Base-by-base conservation (phyloP, 169 alveolate genomes). In the Cryptosporidium viatorum region DNA sequence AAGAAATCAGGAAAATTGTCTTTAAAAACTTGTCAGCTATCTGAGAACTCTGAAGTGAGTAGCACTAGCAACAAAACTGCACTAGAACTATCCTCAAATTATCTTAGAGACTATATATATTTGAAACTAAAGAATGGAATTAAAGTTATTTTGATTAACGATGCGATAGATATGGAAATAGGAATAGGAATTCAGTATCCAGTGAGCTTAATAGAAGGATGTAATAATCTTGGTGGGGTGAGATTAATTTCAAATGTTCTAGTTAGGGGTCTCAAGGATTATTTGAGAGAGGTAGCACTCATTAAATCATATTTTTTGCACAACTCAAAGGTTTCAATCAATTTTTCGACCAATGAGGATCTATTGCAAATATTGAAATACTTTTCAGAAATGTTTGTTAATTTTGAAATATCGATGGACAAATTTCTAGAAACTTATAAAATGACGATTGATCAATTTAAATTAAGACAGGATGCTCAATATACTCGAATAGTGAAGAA, bases 111-210 rank as follows among this genome's bases (percentile, higher is more conserved):
- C 12, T 73, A 73, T 23, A 73, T 5, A 31, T 73, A 73, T 59
- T 33, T 73, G 12, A 50, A 73, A 29, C 68, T 73, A 0, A 50
- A 73, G 21, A 73, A 73, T 31, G 86, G 70, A 5, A 18, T 73
- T 31, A 31, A 41, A 23, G 71, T 73, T 3, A 10, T 73, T 8
- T 31, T 73, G 35, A 52, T 73, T 31, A 51, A n/a, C 16, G 86
- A 73, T 73, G 51, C 39, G n/a, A 16, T 29, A 21, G 86, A 73
- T 59, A 45, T 55, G 45, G 86, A 73, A 29, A 5, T 58, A 26
- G 68, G 70, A 26, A 21, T 73, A 26, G 86, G 86, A 18, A 55
- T 73, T 29, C 86, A 73, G 21, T 73, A 73, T 73, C 86, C 86
- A 33, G 37, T 73, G 6, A 18, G 10, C 31, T 37, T 73, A 7